Evolutionary conservation across 2,329 filamentous ascomycete species (phyloP).

Genomic region (Aspergillus sp.): DNA sequence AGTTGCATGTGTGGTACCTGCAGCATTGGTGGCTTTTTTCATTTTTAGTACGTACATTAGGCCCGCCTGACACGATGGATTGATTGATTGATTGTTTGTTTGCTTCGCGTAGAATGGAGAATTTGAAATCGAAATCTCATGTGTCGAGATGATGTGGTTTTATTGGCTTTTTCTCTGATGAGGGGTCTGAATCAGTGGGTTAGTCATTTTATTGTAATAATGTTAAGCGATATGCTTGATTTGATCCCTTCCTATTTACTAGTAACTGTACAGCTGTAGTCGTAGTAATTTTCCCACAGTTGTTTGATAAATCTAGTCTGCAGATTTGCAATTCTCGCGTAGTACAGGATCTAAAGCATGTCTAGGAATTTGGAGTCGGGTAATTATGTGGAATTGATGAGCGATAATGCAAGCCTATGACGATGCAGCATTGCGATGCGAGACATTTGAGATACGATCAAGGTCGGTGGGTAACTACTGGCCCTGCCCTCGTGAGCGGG

Average conservation of each 20-base stretch:
- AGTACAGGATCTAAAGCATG: too few relatives aligned
- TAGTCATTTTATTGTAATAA: too few relatives aligned
- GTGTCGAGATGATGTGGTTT: background rate
- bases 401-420: background rate
- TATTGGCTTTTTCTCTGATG: background rate
- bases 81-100: background rate
- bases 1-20: background rate
- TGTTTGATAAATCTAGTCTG: too few relatives aligned
- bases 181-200: background rate
- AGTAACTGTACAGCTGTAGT: too few relatives aligned
- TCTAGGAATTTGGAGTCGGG: too few relatives aligned
- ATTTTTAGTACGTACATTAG: background rate
- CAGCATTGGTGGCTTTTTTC: background rate
- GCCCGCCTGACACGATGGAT: background rate
- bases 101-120: background rate
- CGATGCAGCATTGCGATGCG: background rate
- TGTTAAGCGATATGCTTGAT: too few relatives aligned
- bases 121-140: conserved; percentile 1
- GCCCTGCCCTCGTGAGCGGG: background rate
- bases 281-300: too few relatives aligned
- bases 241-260: too few relatives aligned
- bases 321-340: too few relatives aligned
- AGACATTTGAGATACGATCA: background rate
- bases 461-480: background rate
- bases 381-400: too few relatives aligned